Evolutionary conservation across 306 rosid species (phyloP), one percentile per base, ranked within the genome.

Genomic region (Fragaria nilgerrensis): DNA sequence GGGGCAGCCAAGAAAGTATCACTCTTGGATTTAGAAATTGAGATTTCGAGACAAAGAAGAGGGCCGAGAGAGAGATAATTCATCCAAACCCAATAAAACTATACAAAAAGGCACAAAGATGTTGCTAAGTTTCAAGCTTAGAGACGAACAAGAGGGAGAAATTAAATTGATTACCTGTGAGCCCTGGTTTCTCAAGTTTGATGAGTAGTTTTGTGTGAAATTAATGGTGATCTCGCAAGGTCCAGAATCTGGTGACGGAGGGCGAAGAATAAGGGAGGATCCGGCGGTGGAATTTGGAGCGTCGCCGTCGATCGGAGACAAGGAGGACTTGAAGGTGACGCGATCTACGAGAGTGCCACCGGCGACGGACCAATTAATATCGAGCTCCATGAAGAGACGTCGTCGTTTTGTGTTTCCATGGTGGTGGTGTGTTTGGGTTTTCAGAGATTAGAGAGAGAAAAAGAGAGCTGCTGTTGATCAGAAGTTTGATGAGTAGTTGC

Each of bases 141-240:
- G 27, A 25, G 27, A 25, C n/a, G 27, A 25, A 25, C 0, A 25
- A 25, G 27, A 25, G 27, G n/a, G n/a, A n/a, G n/a, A n/a, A n/a
- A n/a, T n/a, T n/a, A n/a, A n/a, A n/a, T n/a, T n/a, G n/a, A n/a
- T n/a, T n/a, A n/a, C n/a, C n/a, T n/a, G n/a, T n/a, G n/a, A n/a
- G n/a, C n/a, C n/a, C n/a, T n/a, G n/a, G n/a, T n/a, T n/a, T n/a
- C n/a, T n/a, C n/a, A n/a, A n/a, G n/a, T n/a, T n/a, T n/a, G n/a
- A n/a, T n/a, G n/a, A n/a, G n/a, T n/a, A n/a, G n/a, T n/a, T n/a
- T n/a, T n/a, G n/a, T n/a, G n/a, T n/a, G n/a, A n/a, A n/a, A n/a
- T n/a, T n/a, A n/a, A n/a, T 65, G 7, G 82, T 92, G 88, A 95
- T 89, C 85, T 95, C 86, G 85, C 97, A 92, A 7, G 98, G 96